A percentile compares a stretch with the other conserved stretches of the same genome.
Evolutionary conservation across 192 early-diverging fungal species (phyloP).

Genomic region (Ramicandelaber brevisporus): DNA sequence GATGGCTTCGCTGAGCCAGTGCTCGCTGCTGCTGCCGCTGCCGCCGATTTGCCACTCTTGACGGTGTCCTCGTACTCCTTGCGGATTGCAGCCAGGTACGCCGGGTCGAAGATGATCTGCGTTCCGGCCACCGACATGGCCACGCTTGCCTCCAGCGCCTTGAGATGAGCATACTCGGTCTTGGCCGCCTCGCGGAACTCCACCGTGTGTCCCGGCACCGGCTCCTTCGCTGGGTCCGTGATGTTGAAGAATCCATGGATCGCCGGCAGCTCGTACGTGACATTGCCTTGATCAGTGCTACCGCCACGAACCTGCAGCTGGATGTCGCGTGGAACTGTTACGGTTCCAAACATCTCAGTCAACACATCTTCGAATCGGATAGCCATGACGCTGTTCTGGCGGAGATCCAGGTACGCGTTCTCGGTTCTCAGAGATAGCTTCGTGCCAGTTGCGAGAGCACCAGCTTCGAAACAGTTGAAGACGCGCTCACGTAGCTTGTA

Average conservation of each 20-base stretch:
- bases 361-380: conserved; percentile 17
- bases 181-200: conserved; percentile 30
- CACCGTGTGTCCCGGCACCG: conserved; percentile 29
- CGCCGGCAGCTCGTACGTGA: conserved; percentile 32
- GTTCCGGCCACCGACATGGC: too few relatives aligned
- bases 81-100: too few relatives aligned
- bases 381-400: conserved; percentile 20
- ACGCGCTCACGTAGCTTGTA: conserved; percentile 19
- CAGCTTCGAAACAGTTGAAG: conserved; percentile 26
- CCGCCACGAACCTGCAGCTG: conserved; percentile 11
- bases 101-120: too few relatives aligned
- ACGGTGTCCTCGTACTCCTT: too few relatives aligned
- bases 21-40: too few relatives aligned
- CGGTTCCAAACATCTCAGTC: conserved; percentile 10
- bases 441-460: conserved; percentile 40
- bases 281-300: conserved; percentile 48
- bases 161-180: conserved; percentile 24
- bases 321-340: conserved; percentile 2
- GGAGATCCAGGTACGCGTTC: conserved; percentile 25
- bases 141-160: conserved; percentile 24
- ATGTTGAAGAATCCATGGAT: conserved; percentile 18
- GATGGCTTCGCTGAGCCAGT: too few relatives aligned
- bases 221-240: conserved; percentile 16
- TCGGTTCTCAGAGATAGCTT: conserved; percentile 23
- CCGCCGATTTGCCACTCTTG: too few relatives aligned